Base-by-base conservation (phyloP, 2,329 filamentous ascomycete species). In the Geoglossum cookeanum region DNA sequence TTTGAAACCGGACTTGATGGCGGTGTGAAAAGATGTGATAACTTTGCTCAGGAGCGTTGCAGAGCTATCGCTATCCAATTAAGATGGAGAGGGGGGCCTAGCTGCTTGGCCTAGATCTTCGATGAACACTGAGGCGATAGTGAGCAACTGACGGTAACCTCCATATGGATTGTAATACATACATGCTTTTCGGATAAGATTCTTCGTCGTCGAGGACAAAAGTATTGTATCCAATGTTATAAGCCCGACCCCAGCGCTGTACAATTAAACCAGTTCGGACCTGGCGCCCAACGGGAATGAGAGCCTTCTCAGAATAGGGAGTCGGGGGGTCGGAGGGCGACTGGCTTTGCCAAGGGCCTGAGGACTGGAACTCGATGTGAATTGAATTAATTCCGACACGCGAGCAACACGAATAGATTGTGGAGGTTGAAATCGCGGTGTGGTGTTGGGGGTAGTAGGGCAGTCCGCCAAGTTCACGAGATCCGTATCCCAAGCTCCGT, bases 1-100 rank as follows among this genome's bases (percentile, higher is more conserved):
- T 44, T 52, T 48, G 27, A 48, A 27, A 57, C 55, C 55, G 42
- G 55, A 57, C 55, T 39, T 22, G 55, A 13, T 57, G 22, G 55
- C 29, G 17, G 55, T n/a, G 54, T 6, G 33, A 47, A 29, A 48
- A 32, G 30, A 54, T 32, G 49, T 3, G 49, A 37, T 53, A 11
- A 37, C 15, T 55, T 29, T 55, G 53, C 32, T n/a, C 11, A 30
- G 35, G 33, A 55, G 17, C 22, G 15, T 11, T 47, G 54, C 29
- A 45, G 15, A 29, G 17, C 27, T 37, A 15, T 13, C 6, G n/a
- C 15, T 32, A 53, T 53, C 30, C 30, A 53, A 33, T 53, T 53
- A 35, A 32, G 30, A 35, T 17, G 32, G 22, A 32, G 30, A 35
- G 4, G 49, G 9, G 7, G 27, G 30, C 29, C 13, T 11, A 17